Evolutionary conservation across 2,329 filamentous ascomycete genomes (phyloP), one percentile per base, ranked within the genome.

Genomic region (Talaromyces sp.): DNA sequence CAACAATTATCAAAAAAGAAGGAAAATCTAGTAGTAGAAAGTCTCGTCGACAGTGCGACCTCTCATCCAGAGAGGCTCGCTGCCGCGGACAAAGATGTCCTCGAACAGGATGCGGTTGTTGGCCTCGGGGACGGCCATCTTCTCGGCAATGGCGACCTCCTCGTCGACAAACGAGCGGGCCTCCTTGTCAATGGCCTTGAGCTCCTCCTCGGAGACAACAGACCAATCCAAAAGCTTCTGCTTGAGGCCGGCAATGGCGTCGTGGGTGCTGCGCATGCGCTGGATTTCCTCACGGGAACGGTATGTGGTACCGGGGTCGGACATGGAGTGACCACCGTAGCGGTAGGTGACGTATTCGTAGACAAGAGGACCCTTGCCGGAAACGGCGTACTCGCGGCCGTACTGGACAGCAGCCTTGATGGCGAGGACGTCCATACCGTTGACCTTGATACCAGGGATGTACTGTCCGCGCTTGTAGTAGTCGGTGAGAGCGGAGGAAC

Each of bases 381-480:
- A 82, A 63, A 84, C 81, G 67, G 91, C 89, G 84, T 88, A 96
- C 75, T 96, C 85, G 84, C 95, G 96, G 75, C 89, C 92, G 82
- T 96, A 93, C 80, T 93, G 84, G 72, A 96, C 92, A 67, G 95
- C 95, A 58, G 93, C 92, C 86, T 96, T 96, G 78, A 97, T 93
- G 66, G 95, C 93, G 65, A 99, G 90, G 71, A 96, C 92, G 77
- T 99, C 95, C 95, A 99, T 99, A 75, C 92, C 95, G 82, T 99
- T 99, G 79, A 99, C 92, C 87, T 99, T 99, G 72, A 99, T 87
- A 82, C 95, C 95, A 62, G 95, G 93, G 70, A 99, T 99, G 85
- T 98, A 99, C 83, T 99, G 95, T 69, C 95, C 95, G 81, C 95
- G 93, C 89, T 98, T 98, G 88, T 99, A 98, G 88, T 99, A 99